Evolutionary conservation across 2,329 filamentous ascomycete genomes (phyloP).

Genomic region (Aspergillus sojae): DNA sequence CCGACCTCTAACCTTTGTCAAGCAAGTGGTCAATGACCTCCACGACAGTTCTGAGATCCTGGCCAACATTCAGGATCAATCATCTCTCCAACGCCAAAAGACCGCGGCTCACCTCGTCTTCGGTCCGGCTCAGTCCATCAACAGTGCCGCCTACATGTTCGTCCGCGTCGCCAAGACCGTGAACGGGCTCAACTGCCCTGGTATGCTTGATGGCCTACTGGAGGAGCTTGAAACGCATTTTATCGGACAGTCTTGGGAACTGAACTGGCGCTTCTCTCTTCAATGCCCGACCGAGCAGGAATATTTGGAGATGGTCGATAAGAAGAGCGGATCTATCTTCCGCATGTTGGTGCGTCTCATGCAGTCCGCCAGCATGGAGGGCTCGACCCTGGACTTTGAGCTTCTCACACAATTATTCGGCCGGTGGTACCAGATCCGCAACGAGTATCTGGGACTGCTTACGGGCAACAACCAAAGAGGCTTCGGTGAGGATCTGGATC

Average conservation of each 20-base stretch:
- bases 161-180: slow-evolving; percentile 26
- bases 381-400: slow-evolving; percentile 16
- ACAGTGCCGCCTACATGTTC: slow-evolving; percentile 37
- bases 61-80: slow-evolving; percentile 46
- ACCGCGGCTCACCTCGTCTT: slow-evolving; percentile 42
- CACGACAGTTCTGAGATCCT: slow-evolving; percentile 37
- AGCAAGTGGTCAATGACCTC: slow-evolving; percentile 27
- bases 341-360: slow-evolving; percentile 25
- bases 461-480: slow-evolving; percentile 20
- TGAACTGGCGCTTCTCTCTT: slow-evolving; percentile 22
- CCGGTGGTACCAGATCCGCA: slow-evolving; percentile 28
- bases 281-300: slow-evolving; percentile 25
- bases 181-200: slow-evolving; percentile 16
- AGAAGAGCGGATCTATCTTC: slow-evolving; percentile 28
- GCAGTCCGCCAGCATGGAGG: slow-evolving; percentile 14
- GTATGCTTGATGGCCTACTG: slow-evolving; percentile 26
- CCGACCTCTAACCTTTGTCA: slow-evolving; percentile 23
- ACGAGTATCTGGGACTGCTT: slow-evolving; percentile 28
- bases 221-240: slow-evolving; percentile 21
- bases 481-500: slow-evolving; percentile 44
- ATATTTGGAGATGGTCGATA: slow-evolving; percentile 30
- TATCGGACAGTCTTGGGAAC: slow-evolving; percentile 24
- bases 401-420: slow-evolving; percentile 21
- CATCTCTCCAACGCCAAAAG: slow-evolving; percentile 36
- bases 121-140: slow-evolving; percentile 41